A percentile compares a stretch with the other conserved stretches of the same genome.
Evolutionary conservation across 805 yeast genomes (phyloP).

Genomic region (Sungouiella blattae): DNA sequence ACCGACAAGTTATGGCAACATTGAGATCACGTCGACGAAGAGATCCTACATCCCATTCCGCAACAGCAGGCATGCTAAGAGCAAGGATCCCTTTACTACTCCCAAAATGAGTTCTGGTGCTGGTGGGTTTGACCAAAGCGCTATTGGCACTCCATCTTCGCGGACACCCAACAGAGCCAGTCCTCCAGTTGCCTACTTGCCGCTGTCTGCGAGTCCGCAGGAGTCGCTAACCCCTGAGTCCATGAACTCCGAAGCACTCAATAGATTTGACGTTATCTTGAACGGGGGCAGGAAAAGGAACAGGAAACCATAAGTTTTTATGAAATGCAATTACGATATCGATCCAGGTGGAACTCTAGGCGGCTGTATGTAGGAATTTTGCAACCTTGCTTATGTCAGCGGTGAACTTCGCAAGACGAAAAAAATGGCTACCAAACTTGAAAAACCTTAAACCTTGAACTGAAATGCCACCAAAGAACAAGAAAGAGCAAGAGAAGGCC

Average conservation of each 20-base stretch:
- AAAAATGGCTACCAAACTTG: no score
- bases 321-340: no score
- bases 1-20: constrained; percentile 14
- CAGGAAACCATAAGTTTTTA: constrained; percentile 1
- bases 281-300: constrained; percentile 14
- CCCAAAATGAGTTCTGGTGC: constrained; percentile 15
- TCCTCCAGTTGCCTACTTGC: neutral
- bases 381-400: neutral
- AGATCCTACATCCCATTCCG: constrained; percentile 43
- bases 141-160: constrained; percentile 1
- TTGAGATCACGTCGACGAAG: constrained; percentile 16
- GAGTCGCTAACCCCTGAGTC: constrained; percentile 11
- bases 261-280: constrained; percentile 10
- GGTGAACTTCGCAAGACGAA: neutral
- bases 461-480: constrained; percentile 80
- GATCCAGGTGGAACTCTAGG: no score
- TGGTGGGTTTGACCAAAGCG: constrained; percentile 4
- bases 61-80: constrained; percentile 22
- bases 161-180: constrained; percentile 2
- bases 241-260: constrained; percentile 8
- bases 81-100: constrained; percentile 20
- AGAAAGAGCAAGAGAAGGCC: constrained; percentile 52
- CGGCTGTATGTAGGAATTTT: neutral
- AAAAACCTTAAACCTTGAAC: no score
- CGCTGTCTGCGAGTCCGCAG: constrained; percentile 8